phyloP scores from a whole-genome alignment of 305 asterid genomes.

The Plantago coronopus region DNA sequence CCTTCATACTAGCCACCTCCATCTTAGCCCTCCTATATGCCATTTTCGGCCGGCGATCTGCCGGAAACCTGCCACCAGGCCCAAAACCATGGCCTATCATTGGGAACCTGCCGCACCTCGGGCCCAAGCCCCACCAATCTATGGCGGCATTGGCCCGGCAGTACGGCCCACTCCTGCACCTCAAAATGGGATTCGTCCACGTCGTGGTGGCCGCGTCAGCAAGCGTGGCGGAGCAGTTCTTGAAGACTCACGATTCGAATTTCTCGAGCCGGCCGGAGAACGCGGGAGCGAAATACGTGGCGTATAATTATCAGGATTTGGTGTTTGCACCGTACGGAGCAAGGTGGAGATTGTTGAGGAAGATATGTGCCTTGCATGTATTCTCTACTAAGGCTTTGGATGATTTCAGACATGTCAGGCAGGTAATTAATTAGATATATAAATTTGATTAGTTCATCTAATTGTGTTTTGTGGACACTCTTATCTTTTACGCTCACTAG shows the following conservation, averaged over 20 bases:
- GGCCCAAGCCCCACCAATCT: conserved; percentile 70
- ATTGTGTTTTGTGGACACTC: background rate
- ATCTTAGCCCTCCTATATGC: conserved; percentile 10
- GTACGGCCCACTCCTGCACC: conserved; percentile 76
- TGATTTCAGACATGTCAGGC: conserved; percentile 60
- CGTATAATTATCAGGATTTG: conserved; percentile 78
- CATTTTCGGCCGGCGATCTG: background rate
- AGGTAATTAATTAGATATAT: conserved; percentile 39
- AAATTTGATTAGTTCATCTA: too few relatives aligned
- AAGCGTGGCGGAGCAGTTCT: conserved; percentile 61
- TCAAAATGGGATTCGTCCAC: conserved; percentile 64
- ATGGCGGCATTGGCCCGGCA: conserved; percentile 61
- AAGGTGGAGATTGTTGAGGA: conserved; percentile 76
- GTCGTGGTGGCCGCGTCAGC: conserved; percentile 86
- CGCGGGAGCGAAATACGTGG: conserved; percentile 70
- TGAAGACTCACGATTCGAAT: conserved; percentile 64
- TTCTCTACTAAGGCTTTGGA: conserved; percentile 80
- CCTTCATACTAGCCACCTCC: conserved; percentile 12
- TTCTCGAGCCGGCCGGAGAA: conserved; percentile 82
- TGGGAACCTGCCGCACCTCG: conserved; percentile 75
- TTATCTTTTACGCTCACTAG: too few relatives aligned
- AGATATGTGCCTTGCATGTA: conserved; percentile 60
- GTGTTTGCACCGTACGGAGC: conserved; percentile 93
- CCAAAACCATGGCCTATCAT: conserved; percentile 84
- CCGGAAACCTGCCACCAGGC: conserved; percentile 56